These are phyloP conservation scores for Aureobasidium lini DNA, from an alignment of 2,329 filamentous ascomycete genomes.

Conservation along the genomic window DNA sequence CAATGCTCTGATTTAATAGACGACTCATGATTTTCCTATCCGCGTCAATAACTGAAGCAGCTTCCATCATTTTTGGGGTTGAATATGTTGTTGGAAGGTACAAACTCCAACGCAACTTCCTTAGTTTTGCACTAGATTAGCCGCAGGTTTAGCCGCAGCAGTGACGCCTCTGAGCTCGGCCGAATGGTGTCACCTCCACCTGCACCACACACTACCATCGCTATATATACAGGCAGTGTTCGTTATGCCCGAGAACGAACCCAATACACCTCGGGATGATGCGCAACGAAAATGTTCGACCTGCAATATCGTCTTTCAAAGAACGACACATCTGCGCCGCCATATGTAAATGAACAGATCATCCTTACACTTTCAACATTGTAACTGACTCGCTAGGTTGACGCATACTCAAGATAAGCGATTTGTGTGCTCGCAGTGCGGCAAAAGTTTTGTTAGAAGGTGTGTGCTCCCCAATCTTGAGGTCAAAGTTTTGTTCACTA, in stretches of 20 bases:
- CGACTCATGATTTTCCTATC: too few relatives aligned
- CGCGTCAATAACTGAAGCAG: background rate
- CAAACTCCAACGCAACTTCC: background rate
- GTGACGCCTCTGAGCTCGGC: background rate
- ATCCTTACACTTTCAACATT: too few relatives aligned
- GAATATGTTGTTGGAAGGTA: background rate
- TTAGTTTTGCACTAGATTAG: background rate
- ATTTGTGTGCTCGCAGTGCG: background rate
- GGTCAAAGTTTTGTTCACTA: too few relatives aligned
- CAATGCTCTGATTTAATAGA: too few relatives aligned
- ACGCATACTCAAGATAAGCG: conserved; percentile 9
- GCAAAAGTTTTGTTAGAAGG: conserved; percentile 10
- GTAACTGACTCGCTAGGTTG: background rate
- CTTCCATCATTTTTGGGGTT: background rate
- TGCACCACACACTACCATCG: background rate
- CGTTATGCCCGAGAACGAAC: background rate
- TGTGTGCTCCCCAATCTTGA: background rate
- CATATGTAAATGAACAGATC: background rate
- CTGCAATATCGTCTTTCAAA: conserved; percentile 2
- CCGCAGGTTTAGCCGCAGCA: background rate
- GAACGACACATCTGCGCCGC: conserved; percentile 3
- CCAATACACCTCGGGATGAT: background rate
- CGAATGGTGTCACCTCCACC: background rate
- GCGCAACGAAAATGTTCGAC: conserved; percentile 1
- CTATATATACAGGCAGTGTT: background rate